phyloP scores from a whole-genome alignment of 2,329 filamentous ascomycete species.

The Bipolaris gigantea region DNA sequence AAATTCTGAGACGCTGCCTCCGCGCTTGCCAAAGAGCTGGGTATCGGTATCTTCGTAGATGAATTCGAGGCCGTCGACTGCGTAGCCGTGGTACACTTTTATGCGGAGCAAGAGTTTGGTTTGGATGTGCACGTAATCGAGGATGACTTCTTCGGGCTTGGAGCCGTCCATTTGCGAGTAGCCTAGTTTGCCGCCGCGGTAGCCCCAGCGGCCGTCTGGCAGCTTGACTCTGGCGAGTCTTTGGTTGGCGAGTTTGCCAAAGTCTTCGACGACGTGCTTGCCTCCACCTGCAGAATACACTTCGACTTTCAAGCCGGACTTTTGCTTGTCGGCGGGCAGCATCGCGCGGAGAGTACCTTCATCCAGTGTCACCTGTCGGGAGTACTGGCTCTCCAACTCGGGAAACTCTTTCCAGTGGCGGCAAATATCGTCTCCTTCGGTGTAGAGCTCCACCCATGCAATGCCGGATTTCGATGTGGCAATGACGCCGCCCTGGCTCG shows the following conservation, averaged over 20 bases:
- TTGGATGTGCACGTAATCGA: conserved; percentile 64
- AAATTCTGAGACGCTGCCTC: conserved; percentile 72
- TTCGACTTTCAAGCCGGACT: conserved; percentile 68
- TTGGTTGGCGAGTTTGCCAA: conserved; percentile 64
- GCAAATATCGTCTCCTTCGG: conserved; percentile 79
- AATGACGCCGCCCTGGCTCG: conserved; percentile 72
- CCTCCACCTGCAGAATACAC: conserved; percentile 78
- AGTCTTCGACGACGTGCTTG: conserved; percentile 74
- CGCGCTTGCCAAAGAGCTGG: conserved; percentile 83
- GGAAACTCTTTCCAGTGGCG: conserved; percentile 80
- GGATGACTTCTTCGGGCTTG: conserved; percentile 70
- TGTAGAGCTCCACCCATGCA: conserved; percentile 80
- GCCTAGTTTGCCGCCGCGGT: conserved; percentile 74
- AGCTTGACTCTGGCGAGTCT: conserved; percentile 76
- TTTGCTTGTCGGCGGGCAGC: conserved; percentile 72
- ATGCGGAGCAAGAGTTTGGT: conserved; percentile 76
- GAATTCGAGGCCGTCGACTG: conserved; percentile 87
- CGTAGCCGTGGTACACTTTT: conserved; percentile 73
- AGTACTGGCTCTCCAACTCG: conserved; percentile 61
- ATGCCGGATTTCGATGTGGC: conserved; percentile 82
- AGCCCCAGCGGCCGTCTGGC: conserved; percentile 73
- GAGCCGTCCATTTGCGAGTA: conserved; percentile 71
- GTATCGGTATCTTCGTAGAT: conserved; percentile 83
- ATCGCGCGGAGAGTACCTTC: conserved; percentile 73
- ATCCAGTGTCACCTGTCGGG: conserved; percentile 72